These are phyloP conservation scores for Sporisorium exsertum DNA, from an alignment of 1,284 basidiomycete genomes.

Conservation along the genomic window DNA sequence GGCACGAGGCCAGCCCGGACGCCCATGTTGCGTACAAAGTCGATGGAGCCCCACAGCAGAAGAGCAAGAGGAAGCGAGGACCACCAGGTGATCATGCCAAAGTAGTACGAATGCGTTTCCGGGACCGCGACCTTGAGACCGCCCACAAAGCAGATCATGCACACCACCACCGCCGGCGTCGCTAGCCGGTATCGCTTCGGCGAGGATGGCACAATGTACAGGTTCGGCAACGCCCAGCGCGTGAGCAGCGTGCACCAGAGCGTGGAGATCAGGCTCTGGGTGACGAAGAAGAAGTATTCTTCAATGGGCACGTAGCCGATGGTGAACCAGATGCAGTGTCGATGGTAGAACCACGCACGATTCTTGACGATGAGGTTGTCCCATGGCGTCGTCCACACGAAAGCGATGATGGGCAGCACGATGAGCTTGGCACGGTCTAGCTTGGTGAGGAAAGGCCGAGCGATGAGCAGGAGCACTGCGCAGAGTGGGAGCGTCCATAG, in stretches of 20 bases:
- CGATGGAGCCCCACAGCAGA: constrained; percentile 53
- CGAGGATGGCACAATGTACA: constrained; percentile 26
- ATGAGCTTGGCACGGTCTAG: constrained; percentile 60
- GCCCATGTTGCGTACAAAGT: constrained; percentile 46
- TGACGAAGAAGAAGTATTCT: constrained; percentile 65
- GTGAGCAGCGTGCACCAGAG: constrained; percentile 58
- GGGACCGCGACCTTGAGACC: constrained; percentile 31
- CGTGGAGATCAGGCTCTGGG: constrained; percentile 61
- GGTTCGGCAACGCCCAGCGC: constrained; percentile 56
- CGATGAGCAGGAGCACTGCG: constrained; percentile 41
- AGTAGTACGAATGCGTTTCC: constrained; percentile 52
- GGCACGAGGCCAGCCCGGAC: constrained; percentile 16
- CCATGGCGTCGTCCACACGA: constrained; percentile 65
- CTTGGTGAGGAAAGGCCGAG: constrained; percentile 55
- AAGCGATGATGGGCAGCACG: constrained; percentile 59
- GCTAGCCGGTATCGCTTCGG: constrained; percentile 8
- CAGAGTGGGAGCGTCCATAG: constrained; percentile 59
- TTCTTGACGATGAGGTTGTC: constrained; percentile 61
- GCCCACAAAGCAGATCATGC: constrained; percentile 12
- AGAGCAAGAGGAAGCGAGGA: constrained; percentile 53
- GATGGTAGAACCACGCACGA: constrained; percentile 60
- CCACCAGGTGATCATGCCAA: constrained; percentile 66
- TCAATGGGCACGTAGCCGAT: constrained; percentile 62
- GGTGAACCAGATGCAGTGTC: constrained; percentile 58
- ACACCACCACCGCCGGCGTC: constrained; percentile 8